Percentiles rank a stretch among this genome's conserved stretches.
phyloP scores from a whole-genome alignment of 805 yeast genomes.

The Candida taoyuanica region DNA sequence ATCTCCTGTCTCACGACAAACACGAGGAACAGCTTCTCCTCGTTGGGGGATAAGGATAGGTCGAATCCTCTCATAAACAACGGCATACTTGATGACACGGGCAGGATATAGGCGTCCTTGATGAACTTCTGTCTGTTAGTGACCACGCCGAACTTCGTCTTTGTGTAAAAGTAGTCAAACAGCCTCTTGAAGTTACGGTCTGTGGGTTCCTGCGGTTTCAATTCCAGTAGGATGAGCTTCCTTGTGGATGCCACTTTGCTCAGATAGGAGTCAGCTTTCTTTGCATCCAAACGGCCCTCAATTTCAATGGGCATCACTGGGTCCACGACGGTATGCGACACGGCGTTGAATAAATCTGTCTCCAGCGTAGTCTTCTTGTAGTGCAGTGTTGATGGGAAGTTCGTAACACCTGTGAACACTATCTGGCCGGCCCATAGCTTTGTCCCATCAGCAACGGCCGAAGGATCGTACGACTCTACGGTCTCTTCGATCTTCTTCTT shows the following conservation, averaged over 20 bases:
- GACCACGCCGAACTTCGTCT: slow-evolving; percentile 43
- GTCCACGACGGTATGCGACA: slow-evolving; percentile 25
- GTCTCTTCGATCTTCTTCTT: slow-evolving; percentile 17
- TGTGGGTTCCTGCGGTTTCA: slow-evolving; percentile 25
- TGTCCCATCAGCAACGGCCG: slow-evolving; percentile 5
- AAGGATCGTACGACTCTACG: slow-evolving; percentile 21
- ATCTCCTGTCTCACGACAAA: slow-evolving; percentile 23
- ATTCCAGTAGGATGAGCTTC: slow-evolving; percentile 47
- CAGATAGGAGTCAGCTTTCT: slow-evolving; percentile 55
- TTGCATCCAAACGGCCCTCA: slow-evolving; percentile 58
- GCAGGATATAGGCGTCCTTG: slow-evolving; percentile 42
- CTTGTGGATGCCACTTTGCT: slow-evolving; percentile 41
- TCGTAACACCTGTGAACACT: slow-evolving; percentile 45
- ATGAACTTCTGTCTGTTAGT: slow-evolving; percentile 35
- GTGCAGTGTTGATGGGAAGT: slow-evolving; percentile 32
- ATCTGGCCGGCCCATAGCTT: slow-evolving; percentile 46
- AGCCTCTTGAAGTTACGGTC: slow-evolving; percentile 24
- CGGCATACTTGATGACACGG: slow-evolving; percentile 25
- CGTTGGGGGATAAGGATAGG: neutral
- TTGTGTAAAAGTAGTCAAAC: slow-evolving; percentile 32
- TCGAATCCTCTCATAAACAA: slow-evolving; percentile 14
- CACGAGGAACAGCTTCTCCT: slow-evolving; percentile 16
- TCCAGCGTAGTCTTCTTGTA: slow-evolving; percentile 28
- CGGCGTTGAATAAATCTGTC: slow-evolving; percentile 19
- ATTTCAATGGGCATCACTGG: slow-evolving; percentile 35